phyloP scores from a whole-genome alignment of 2,329 filamentous ascomycete species.

The Aplosporella prunicola region DNA sequence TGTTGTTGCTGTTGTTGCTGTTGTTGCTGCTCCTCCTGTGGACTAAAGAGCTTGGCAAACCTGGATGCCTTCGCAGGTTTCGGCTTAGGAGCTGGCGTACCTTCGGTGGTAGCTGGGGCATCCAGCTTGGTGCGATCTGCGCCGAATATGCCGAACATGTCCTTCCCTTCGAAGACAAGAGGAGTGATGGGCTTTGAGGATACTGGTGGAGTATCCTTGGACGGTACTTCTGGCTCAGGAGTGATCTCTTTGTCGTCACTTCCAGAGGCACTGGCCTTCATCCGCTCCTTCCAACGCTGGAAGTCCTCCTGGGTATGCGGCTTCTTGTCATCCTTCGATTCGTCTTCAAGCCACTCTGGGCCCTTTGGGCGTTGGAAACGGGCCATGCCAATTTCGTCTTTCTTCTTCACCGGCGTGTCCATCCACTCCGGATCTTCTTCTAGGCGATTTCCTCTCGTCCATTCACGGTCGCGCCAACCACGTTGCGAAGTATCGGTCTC shows the following conservation, averaged over 20 bases:
- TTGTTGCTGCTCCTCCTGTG: slow-evolving; percentile 28
- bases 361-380: slow-evolving; percentile 3
- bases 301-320: slow-evolving; percentile 85
- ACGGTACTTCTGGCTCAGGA: slow-evolving; percentile 23
- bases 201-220: slow-evolving; percentile 15
- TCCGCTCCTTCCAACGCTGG: slow-evolving; percentile 85
- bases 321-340: slow-evolving; percentile 55
- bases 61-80: slow-evolving; percentile 58
- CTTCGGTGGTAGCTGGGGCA: slow-evolving; percentile 14
- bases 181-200: slow-evolving; percentile 46
- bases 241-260: slow-evolving; percentile 37
- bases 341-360: slow-evolving; percentile 78
- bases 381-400: slow-evolving; percentile 49
- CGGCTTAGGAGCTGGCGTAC: slow-evolving; percentile 17
- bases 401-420: slow-evolving; percentile 24
- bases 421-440: slow-evolving; percentile 16
- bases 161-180: slow-evolving; percentile 56
- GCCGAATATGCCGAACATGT: slow-evolving; percentile 57
- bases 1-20: slow-evolving; percentile 12
- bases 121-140: slow-evolving; percentile 34
- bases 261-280: slow-evolving; percentile 56
- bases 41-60: slow-evolving; percentile 65
- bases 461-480: slow-evolving; percentile 52
- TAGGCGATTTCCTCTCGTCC: slow-evolving; percentile 45
- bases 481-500: slow-evolving; percentile 41